Evolutionary conservation across 805 yeast species (phyloP).

Genomic region (Scheffersomyces stipitis): DNA sequence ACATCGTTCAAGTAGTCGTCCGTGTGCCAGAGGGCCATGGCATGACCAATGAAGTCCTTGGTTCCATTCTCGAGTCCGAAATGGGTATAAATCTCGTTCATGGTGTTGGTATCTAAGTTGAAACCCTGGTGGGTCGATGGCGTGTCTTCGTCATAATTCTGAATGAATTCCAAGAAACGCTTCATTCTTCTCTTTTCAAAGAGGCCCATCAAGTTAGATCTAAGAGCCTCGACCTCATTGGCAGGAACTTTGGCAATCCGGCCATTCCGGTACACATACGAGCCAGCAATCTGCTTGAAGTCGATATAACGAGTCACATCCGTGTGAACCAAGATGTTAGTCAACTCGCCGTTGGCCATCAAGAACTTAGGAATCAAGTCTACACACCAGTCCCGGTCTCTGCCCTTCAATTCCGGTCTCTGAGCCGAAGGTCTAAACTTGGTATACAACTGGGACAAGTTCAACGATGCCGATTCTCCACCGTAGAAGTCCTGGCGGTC

Average conservation of each 20-base stretch:
- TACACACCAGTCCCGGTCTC: conserved; percentile 97
- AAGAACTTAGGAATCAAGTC: conserved; percentile 95
- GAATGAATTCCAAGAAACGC: conserved; percentile 85
- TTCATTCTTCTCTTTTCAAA: conserved; percentile 96
- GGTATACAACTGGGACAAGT: conserved; percentile 64
- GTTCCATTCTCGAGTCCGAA: conserved; percentile 92
- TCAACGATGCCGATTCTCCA: conserved; percentile 85
- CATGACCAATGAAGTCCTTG: conserved; percentile 95
- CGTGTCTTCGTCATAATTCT: conserved; percentile 76
- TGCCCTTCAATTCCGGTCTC: conserved; percentile 73
- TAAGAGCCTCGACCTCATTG: conserved; percentile 85
- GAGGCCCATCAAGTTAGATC: conserved; percentile 90
- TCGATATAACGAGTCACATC: conserved; percentile 95
- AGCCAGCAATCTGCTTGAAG: conserved; percentile 94
- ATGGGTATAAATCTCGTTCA: conserved; percentile 86
- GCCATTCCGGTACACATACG: conserved; percentile 88
- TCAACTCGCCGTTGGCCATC: conserved; percentile 97
- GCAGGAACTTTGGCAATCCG: conserved; percentile 94
- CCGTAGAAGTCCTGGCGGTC: conserved; percentile 97
- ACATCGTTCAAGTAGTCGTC: conserved; percentile 87
- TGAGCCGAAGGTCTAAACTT: conserved; percentile 81
- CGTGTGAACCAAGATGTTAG: conserved; percentile 92
- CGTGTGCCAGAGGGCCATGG: conserved; percentile 96
- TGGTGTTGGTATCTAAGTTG: conserved; percentile 81
- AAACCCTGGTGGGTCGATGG: conserved; percentile 80